These are phyloP conservation scores for Myxozyma sirexii DNA, from an alignment of 805 yeast species.

Conservation along the genomic window DNA sequence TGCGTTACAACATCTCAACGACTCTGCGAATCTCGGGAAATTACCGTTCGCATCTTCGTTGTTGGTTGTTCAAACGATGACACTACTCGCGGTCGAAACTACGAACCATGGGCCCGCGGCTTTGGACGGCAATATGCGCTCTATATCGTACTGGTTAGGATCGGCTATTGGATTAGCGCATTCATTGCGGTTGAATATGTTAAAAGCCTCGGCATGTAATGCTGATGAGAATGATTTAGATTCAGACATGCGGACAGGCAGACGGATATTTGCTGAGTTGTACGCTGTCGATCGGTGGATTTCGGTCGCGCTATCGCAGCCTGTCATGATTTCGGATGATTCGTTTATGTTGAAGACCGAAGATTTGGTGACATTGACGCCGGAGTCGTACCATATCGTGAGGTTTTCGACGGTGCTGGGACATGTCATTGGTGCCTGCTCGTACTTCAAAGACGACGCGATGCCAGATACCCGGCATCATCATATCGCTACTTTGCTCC, in stretches of 20 bases:
- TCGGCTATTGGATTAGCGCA: conserved; percentile 43
- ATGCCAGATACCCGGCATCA: conserved; percentile 7
- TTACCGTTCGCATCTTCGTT: conserved; percentile 25
- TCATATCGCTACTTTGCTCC: conserved; percentile 21
- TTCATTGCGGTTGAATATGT: conserved; percentile 34
- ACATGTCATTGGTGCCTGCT: conserved; percentile 30
- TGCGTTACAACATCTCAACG: conserved; percentile 29
- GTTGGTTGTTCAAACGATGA: conserved; percentile 42
- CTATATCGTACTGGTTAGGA: conserved; percentile 41
- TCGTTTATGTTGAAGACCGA: conserved; percentile 33
- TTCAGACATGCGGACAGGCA: conserved; percentile 26
- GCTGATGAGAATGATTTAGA: conserved; percentile 32
- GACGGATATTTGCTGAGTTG: conserved; percentile 39
- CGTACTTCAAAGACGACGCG: conserved; percentile 15
- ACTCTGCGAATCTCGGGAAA: conserved; percentile 7
- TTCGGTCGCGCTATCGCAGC: conserved; percentile 35
- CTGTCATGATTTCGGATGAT: conserved; percentile 35
- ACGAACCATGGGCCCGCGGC: conserved; percentile 34
- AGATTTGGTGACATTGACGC: conserved; percentile 24
- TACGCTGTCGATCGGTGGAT: conserved; percentile 40
- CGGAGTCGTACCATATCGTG: conserved; percentile 27
- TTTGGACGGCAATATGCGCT: conserved; percentile 11
- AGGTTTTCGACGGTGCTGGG: conserved; percentile 36
- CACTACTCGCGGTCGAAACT: conserved; percentile 41
- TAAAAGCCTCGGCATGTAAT: conserved; percentile 19